phyloP scores from a whole-genome alignment of 2,329 filamentous ascomycete genomes.

The Hymenoscyphus linearis region DNA sequence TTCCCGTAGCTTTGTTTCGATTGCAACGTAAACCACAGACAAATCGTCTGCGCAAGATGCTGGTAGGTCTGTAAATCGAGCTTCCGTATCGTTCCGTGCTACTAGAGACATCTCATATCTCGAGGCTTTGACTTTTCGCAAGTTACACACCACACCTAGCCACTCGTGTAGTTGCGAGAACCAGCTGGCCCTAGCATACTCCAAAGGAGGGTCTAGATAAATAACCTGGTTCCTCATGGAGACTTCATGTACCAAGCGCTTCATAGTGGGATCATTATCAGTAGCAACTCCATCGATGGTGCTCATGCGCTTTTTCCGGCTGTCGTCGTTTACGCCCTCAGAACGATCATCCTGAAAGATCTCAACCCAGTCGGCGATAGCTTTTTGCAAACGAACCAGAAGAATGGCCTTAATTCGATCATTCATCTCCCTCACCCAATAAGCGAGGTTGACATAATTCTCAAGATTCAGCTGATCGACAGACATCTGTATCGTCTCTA shows the following conservation, averaged over 20 bases:
- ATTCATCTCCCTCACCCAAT: conserved; percentile 88
- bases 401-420: conserved; percentile 75
- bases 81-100: conserved; percentile 57
- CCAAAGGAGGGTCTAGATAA: conserved; percentile 87
- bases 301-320: conserved; percentile 45
- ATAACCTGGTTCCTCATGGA: conserved; percentile 98
- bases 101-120: conserved; percentile 87
- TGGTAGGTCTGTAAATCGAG: conserved; percentile 78
- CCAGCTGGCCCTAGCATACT: conserved; percentile 90
- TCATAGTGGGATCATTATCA: conserved; percentile 58
- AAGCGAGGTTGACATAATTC: conserved; percentile 86
- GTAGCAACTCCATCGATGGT: conserved; percentile 39
- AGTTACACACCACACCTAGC: conserved; percentile 86
- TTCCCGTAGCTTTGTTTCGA: conserved; percentile 76
- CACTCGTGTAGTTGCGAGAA: conserved; percentile 87
- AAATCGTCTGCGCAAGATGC: conserved; percentile 76
- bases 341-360: conserved; percentile 63
- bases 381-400: conserved; percentile 74
- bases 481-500: conserved; percentile 83
- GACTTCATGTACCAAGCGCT: conserved; percentile 78
- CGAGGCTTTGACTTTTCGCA: conserved; percentile 90
- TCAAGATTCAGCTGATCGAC: conserved; percentile 96
- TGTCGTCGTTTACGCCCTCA: conserved; percentile 42
- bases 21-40: conserved; percentile 70
- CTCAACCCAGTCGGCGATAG: conserved; percentile 81